Evolutionary conservation across 129 eudicot genomes (phyloP).

Genomic region (Artemisia argyi): DNA sequence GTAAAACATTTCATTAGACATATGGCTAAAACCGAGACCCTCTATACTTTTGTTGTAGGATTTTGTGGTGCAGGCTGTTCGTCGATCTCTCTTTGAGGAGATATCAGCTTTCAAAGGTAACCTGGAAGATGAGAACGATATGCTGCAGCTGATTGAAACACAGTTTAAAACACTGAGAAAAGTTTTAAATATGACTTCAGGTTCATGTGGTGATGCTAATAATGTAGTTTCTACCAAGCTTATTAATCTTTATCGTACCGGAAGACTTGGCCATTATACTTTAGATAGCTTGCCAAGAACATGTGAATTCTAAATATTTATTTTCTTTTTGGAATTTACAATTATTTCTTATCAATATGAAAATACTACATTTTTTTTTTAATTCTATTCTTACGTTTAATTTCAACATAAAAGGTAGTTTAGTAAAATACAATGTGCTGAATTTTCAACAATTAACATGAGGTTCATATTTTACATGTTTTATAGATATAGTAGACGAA

Average conservation of each 20-base stretch:
- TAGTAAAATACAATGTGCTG: too few species aligned
- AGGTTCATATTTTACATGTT: too few species aligned
- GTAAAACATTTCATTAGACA: neutral
- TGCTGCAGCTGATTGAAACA: conserved; percentile 43
- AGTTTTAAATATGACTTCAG: conserved; percentile 44
- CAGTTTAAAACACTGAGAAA: conserved; percentile 38
- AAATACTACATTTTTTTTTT: neutral
- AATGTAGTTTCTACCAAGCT: conserved; percentile 53
- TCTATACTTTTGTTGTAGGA: conserved; percentile 44
- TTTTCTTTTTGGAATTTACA: neutral
- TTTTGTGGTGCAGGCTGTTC: conserved; percentile 55
- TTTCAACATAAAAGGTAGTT: too few species aligned
- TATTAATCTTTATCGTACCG: conserved; percentile 70
- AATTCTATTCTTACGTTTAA: too few species aligned
- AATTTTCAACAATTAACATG: too few species aligned
- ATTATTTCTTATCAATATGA: neutral
- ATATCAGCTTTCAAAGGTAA: conserved; percentile 50
- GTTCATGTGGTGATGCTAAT: conserved; percentile 34
- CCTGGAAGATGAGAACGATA: conserved; percentile 38
- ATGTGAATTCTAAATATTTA: neutral
- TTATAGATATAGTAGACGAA: too few species aligned
- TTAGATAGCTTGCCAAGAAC: conserved; percentile 44
- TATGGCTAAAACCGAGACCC: conserved; percentile 1
- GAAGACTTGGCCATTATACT: conserved; percentile 83
- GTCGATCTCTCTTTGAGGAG: conserved; percentile 46